Evolutionary conservation across 768 basidiomycete species (phyloP), one percentile per base, ranked within the genome.

Genomic region (Boletus reticuloceps): DNA sequence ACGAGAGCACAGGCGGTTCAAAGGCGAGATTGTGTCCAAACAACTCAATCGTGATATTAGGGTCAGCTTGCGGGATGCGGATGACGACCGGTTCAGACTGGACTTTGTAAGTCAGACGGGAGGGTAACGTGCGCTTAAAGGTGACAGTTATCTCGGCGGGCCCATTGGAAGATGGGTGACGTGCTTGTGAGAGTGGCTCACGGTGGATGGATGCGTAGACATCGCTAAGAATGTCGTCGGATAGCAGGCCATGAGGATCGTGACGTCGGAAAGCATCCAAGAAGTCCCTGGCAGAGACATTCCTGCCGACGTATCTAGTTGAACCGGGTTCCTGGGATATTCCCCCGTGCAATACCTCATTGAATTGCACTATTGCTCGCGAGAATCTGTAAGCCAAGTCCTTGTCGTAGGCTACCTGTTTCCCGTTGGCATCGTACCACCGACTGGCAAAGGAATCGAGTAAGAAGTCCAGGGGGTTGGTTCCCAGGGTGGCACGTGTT

Each of bases 341-440:
- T n/a, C 78, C 80, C 8, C 83, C 87, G 63, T 98, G 91, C 46
- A 98, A 72, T 20, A 88, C 82, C 44, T 95, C 92, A 67, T 97
- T 96, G 52, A 99, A 80, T 66, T 94, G 90, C 48, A 89, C 84
- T 58, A 94, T 82, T 5, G 91, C 86, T 50, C 87, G 82, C 37
- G 91, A 87, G 44, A 96, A 83, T 44, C 83, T 83, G 59, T 81
- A 75, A 14, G 90, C 86, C 58, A 91, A 77, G 64, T 93, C 90
- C 70, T 84, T 88, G 74, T 93, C 89, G 65, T 87, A 95, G 3
- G 88, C 82, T 25, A 93, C 84, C 25, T 82, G 79, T 47, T 80
- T 77, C 7, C 85, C 81, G 66, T 99, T 98, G 19, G 91, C 88
- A 56, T 93, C 90, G 63, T 91, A 91, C 91, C 94, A 98, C 29